Conservation (phyloP, 2,329 filamentous ascomycete species). For the Lomentospora prolificans region DNA sequence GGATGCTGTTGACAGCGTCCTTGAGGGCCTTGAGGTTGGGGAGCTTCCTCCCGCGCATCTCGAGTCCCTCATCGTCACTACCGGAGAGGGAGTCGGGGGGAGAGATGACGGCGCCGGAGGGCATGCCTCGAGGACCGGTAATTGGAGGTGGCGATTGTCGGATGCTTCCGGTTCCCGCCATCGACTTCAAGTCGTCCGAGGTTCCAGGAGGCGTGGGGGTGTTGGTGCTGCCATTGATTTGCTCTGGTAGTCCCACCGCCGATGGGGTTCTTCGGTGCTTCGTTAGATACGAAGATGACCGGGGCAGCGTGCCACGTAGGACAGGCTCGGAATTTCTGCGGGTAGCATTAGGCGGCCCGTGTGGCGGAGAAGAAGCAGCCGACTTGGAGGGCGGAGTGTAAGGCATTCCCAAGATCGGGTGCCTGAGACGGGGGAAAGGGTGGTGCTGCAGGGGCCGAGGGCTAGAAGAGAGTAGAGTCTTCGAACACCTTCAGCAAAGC, state of each 20-base stretch:
- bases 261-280: slow-evolving; percentile 53
- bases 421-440: background rate
- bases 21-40: slow-evolving; percentile 60
- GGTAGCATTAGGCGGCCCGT: slow-evolving; percentile 45
- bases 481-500: background rate
- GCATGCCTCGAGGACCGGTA: slow-evolving; percentile 62
- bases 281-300: slow-evolving; percentile 56
- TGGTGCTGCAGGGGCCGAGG: background rate
- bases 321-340: slow-evolving; percentile 40
- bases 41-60: slow-evolving; percentile 36
- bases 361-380: slow-evolving; percentile 50
- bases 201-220: slow-evolving; percentile 39
- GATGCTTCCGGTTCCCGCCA: slow-evolving; percentile 49
- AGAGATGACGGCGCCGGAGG: slow-evolving; percentile 76
- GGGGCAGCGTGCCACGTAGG: slow-evolving; percentile 35
- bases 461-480: background rate
- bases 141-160: slow-evolving; percentile 78
- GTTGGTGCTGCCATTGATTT: slow-evolving; percentile 10
- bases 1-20: slow-evolving; percentile 72
- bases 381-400: slow-evolving; percentile 71
- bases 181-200: slow-evolving; percentile 37
- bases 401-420: slow-evolving; percentile 54
- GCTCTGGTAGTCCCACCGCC: slow-evolving; percentile 15
- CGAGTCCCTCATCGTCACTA: slow-evolving; percentile 68
- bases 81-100: slow-evolving; percentile 70